Evolutionary conservation across 768 basidiomycete genomes (phyloP).

Genomic region (Russula sp.): DNA sequence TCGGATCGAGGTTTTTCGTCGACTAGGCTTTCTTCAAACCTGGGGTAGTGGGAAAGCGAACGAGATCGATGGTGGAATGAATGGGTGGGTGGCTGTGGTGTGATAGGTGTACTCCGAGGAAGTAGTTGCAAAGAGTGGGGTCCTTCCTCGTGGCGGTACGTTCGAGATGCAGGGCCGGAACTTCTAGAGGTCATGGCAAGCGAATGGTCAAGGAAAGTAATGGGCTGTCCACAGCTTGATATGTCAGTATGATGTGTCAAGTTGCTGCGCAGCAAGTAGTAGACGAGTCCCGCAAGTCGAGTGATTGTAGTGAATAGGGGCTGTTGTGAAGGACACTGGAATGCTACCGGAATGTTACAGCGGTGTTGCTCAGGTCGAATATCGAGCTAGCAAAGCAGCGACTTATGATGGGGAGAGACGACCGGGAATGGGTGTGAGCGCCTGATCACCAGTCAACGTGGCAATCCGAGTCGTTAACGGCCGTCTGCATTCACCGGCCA

Average conservation of each 20-base stretch:
- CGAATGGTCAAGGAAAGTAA: neutral
- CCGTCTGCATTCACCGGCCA: too few species aligned
- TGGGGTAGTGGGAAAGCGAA: slow-evolving; percentile 9
- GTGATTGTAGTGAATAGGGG: neutral
- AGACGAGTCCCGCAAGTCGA: neutral
- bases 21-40: slow-evolving; percentile 7
- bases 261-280: slow-evolving; percentile 2
- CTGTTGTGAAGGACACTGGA: neutral
- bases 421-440: neutral
- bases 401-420: too few species aligned
- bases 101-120: slow-evolving; percentile 14
- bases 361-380: neutral
- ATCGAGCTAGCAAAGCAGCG: neutral
- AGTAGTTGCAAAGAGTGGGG: slow-evolving; percentile 1
- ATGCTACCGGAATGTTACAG: neutral
- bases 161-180: slow-evolving; percentile 3
- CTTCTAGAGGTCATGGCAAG: neutral
- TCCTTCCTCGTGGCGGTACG: slow-evolving; percentile 4
- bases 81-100: neutral
- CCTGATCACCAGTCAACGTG: too few species aligned
- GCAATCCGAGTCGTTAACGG: too few species aligned
- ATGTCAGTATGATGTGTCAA: neutral
- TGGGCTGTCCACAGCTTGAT: neutral
- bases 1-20: slow-evolving; percentile 13
- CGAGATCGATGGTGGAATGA: slow-evolving; percentile 7